A percentile compares a stretch with the other conserved stretches of the same genome.
phyloP scores from a whole-genome alignment of 2,329 filamentous ascomycete species.

The Alternaria novae-zelandiae region DNA sequence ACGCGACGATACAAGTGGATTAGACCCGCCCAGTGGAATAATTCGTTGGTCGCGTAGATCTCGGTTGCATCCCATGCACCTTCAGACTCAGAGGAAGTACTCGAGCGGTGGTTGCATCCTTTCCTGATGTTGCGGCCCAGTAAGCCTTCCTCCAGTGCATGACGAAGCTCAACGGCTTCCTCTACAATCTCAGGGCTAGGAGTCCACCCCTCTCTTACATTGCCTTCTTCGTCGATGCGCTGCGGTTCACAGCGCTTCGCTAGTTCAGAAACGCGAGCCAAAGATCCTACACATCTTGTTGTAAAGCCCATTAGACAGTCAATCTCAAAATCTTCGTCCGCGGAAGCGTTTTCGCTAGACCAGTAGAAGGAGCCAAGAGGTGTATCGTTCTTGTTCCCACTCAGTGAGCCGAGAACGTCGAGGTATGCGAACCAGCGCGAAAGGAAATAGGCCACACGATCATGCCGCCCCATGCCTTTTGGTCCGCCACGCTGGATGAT shows the following conservation, averaged over 20 bases:
- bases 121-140: slow-evolving; percentile 45
- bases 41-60: slow-evolving; percentile 74
- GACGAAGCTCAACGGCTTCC: slow-evolving; percentile 66
- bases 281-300: slow-evolving; percentile 70
- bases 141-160: slow-evolving; percentile 65
- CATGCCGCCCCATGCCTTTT: slow-evolving; percentile 57
- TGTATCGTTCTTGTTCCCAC: slow-evolving; percentile 58
- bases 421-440: slow-evolving; percentile 85
- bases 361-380: slow-evolving; percentile 53
- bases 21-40: slow-evolving; percentile 79
- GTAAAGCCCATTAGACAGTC: slow-evolving; percentile 85
- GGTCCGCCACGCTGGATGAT: slow-evolving; percentile 71
- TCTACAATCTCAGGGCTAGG: slow-evolving; percentile 62
- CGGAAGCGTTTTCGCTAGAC: slow-evolving; percentile 53
- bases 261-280: slow-evolving; percentile 75
- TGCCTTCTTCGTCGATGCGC: slow-evolving; percentile 63
- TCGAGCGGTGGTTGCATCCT: slow-evolving; percentile 52
- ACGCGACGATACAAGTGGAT: slow-evolving; percentile 79
- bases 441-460: slow-evolving; percentile 72
- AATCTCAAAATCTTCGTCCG: slow-evolving; percentile 71
- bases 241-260: slow-evolving; percentile 71
- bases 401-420: slow-evolving; percentile 77
- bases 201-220: slow-evolving; percentile 62
- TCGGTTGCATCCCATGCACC: slow-evolving; percentile 65
- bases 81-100: slow-evolving; percentile 43